Evolutionary conservation across 192 early-diverging fungal species (phyloP).

Genomic region (Dimargaris cristalligena): DNA sequence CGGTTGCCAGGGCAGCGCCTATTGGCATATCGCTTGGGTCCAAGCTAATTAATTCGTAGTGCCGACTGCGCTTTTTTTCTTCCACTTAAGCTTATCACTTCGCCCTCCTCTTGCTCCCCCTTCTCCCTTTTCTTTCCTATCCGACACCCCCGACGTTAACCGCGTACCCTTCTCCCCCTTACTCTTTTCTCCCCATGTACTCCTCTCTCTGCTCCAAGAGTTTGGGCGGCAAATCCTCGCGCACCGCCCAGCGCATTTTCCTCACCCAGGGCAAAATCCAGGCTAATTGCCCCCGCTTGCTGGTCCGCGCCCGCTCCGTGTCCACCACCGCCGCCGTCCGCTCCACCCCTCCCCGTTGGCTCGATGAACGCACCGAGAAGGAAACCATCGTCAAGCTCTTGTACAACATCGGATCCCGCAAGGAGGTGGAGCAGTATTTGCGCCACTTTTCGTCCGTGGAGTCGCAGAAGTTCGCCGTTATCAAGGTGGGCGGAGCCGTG

Average conservation of each 20-base stretch:
- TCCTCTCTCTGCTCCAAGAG: background rate
- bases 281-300: constrained; percentile 1
- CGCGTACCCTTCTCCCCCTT: background rate
- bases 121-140: background rate
- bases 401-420: constrained; percentile 98
- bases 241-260: constrained; percentile 1
- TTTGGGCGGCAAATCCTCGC: background rate
- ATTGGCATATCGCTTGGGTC: too few relatives aligned
- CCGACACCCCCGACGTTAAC: background rate
- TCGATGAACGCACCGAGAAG: constrained; percentile 31
- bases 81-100: background rate
- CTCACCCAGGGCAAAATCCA: constrained; percentile 8
- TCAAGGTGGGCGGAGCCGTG: constrained; percentile 96
- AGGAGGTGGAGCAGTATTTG: constrained; percentile 97
- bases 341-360: background rate
- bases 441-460: constrained; percentile 93
- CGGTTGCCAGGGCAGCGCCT: too few relatives aligned
- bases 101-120: background rate
- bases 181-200: background rate
- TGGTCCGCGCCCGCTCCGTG: background rate
- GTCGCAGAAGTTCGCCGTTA: constrained; percentile 98
- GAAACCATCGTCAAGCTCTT: constrained; percentile 76
- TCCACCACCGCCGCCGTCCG: background rate
- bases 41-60: background rate
- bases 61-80: background rate